Conservation (phyloP, 2,329 filamentous ascomycete species). For the Sporothrix schenckii region DNA sequence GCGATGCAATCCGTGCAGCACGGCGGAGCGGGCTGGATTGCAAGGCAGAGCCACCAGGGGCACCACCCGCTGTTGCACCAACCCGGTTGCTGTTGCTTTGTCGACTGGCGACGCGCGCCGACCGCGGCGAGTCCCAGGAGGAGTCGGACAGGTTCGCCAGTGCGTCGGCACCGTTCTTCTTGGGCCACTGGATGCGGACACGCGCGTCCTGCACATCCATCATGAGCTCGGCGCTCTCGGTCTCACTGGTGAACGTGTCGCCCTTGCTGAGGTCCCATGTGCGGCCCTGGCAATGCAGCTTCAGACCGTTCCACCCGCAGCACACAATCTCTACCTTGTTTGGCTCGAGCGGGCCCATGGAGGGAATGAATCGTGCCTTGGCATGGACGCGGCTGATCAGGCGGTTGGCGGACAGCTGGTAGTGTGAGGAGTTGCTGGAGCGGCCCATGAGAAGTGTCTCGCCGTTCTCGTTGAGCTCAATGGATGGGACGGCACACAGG, state of each 20-base stretch:
- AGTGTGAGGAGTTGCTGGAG: constrained; percentile 93
- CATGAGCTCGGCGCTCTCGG: constrained; percentile 87
- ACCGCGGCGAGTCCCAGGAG: constrained; percentile 67
- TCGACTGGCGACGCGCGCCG: constrained; percentile 31
- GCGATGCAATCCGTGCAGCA: constrained; percentile 66
- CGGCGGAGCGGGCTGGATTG: constrained; percentile 64
- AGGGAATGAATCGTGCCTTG: constrained; percentile 78
- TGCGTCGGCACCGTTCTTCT: constrained; percentile 47
- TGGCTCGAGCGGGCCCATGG: constrained; percentile 66
- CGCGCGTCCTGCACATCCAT: constrained; percentile 91
- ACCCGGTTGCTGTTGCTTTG: constrained; percentile 34
- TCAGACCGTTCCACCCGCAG: constrained; percentile 93
- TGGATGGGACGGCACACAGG: constrained; percentile 77
- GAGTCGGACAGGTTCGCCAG: constrained; percentile 63
- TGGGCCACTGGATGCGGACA: constrained; percentile 87
- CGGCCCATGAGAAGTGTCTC: constrained; percentile 85
- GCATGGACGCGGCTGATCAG: constrained; percentile 93
- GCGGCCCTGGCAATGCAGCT: constrained; percentile 85
- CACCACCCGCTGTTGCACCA: not conserved
- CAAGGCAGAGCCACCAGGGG: constrained; percentile 45
- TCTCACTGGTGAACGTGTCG: constrained; percentile 87
- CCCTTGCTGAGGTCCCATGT: constrained; percentile 85
- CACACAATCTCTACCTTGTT: constrained; percentile 87
- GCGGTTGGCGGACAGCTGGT: constrained; percentile 88
- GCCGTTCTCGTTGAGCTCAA: constrained; percentile 79